Percentiles rank a stretch among this genome's conserved stretches.
Evolutionary conservation across 1,284 basidiomycete species (phyloP).

Genomic region (Austroboletus novae-zelandiae): DNA sequence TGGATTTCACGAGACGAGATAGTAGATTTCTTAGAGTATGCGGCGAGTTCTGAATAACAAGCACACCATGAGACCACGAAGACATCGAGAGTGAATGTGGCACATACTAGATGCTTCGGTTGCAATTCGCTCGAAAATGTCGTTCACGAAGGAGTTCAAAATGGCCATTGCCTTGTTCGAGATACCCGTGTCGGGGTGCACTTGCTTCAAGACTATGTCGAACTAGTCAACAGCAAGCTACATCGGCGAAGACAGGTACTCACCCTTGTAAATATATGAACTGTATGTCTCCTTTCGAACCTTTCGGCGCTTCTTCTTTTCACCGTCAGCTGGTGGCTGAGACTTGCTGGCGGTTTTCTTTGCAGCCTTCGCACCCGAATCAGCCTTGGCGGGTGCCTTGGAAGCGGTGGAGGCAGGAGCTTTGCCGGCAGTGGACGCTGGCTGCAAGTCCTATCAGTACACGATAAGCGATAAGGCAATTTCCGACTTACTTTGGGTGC

Average conservation of each 20-base stretch:
- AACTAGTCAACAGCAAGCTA: constrained; percentile 19
- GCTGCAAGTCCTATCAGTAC: constrained; percentile 40
- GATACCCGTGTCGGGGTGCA: constrained; percentile 82
- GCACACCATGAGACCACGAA: not conserved
- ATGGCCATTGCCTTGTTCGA: constrained; percentile 83
- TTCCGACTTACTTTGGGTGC: constrained; percentile 28
- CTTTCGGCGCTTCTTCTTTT: constrained; percentile 92
- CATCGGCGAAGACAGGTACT: constrained; percentile 12
- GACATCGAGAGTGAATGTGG: not conserved
- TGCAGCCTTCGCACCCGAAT: constrained; percentile 72
- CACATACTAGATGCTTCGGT: constrained; percentile 65
- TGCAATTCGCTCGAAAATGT: constrained; percentile 78
- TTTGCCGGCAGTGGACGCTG: constrained; percentile 76
- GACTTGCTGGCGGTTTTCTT: constrained; percentile 80
- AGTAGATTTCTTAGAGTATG: constrained; percentile 80
- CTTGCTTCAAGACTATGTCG: constrained; percentile 58
- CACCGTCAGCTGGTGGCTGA: constrained; percentile 55
- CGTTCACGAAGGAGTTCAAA: constrained; percentile 73
- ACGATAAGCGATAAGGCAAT: constrained; percentile 4
- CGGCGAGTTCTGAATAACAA: constrained; percentile 56
- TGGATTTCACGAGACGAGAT: constrained; percentile 84
- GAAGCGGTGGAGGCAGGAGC: constrained; percentile 78
- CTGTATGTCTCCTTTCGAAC: constrained; percentile 89
- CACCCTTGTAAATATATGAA: constrained; percentile 93
- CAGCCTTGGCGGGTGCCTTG: constrained; percentile 76